Evolutionary conservation across 1,139 yeast genomes (phyloP), one percentile per base, ranked within the genome.

Genomic region (Lodderomyces oxycetoniae): DNA sequence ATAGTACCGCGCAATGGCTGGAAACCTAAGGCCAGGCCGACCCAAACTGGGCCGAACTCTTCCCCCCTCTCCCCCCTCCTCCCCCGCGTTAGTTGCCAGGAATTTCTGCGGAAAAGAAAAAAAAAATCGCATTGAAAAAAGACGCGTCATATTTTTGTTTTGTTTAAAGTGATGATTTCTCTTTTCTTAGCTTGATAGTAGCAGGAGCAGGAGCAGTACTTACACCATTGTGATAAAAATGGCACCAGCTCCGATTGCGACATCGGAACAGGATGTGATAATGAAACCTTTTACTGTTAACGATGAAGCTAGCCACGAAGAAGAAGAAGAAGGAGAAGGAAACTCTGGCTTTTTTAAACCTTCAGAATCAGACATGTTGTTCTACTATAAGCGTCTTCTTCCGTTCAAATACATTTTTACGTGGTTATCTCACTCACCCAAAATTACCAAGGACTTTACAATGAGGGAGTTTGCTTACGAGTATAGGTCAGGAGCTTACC

Each of bases 391-490:
- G 45, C 63, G 79, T 25, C 61, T 86, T 26, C 64, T 79, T 16
- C 91, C 91, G 1, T 87, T 84, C 61, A 71, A 80, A 41, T 69
- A 77, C 29, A 65, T 89, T 15, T 89, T 81, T 60, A 82, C 77
- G 43, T 91, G 98, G 98, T 64, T 91, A 34, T 85, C 80, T 50
- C 97, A 88, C 53, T 79, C 94, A 0, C 86, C 84, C 1, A 75
- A 73, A 34, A 81, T 87, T 11, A 64, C 69, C 33, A 63, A 67
- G 26, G 88, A 80, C 53, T 88, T 91, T 58, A 77, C 86, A 19
- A 80, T 85, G 73, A 73, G 99, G 47, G 99, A 91, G 54, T 80
- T 91, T 55, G 98, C 98, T 1, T 88, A 83, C 64, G 95, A 93
- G 36, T 77, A 83, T 50, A 70, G 84, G 45, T 77, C 84, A 25